These are phyloP conservation scores for Skeletonema costatum DNA, from an alignment of 108 stramenopile genomes.

Conservation along the genomic window DNA sequence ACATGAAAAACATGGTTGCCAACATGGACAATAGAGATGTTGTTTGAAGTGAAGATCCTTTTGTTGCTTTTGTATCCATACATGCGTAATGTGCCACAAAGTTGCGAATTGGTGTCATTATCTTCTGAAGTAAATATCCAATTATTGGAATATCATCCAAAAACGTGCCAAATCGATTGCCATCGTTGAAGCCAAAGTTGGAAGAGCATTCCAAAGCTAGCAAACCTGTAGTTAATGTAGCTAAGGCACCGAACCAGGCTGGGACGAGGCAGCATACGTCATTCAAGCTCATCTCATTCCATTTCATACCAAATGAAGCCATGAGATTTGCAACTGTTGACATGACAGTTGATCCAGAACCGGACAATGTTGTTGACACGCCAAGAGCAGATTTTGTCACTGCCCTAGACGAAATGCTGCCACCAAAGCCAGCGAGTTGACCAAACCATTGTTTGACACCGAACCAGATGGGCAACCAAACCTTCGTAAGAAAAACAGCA, in stretches of 20 bases:
- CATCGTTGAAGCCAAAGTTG: conserved; percentile 35
- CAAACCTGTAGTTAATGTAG: conserved; percentile 69
- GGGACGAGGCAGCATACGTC: conserved; percentile 94
- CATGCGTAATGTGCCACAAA: conserved; percentile 12
- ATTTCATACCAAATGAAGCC: conserved; percentile 14
- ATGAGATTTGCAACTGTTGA: conserved; percentile 21
- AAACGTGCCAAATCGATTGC: conserved; percentile 47
- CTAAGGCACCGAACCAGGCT: conserved; percentile 88
- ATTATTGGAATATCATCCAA: conserved; percentile 69
- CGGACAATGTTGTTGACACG: conserved; percentile 4
- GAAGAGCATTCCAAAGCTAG: conserved; percentile 72
- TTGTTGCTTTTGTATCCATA: conserved; percentile 4
- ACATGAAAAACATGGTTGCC: conserved; percentile 74
- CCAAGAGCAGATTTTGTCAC: conserved; percentile 9
- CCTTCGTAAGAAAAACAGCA: conserved; percentile 83
- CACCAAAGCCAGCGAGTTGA: neutral
- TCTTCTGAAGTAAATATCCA: conserved; percentile 21
- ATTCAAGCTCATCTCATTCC: conserved; percentile 78
- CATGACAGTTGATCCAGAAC: conserved; percentile 8
- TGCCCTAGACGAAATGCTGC: conserved; percentile 3
- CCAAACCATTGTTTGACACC: conserved; percentile 9
- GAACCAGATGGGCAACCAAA: conserved; percentile 54
- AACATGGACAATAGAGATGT: conserved; percentile 49
- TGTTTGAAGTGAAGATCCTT: conserved; percentile 33
- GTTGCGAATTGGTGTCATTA: neutral